phyloP scores from a whole-genome alignment of 163 green algal species.

The Chlorella variabilis region DNA sequence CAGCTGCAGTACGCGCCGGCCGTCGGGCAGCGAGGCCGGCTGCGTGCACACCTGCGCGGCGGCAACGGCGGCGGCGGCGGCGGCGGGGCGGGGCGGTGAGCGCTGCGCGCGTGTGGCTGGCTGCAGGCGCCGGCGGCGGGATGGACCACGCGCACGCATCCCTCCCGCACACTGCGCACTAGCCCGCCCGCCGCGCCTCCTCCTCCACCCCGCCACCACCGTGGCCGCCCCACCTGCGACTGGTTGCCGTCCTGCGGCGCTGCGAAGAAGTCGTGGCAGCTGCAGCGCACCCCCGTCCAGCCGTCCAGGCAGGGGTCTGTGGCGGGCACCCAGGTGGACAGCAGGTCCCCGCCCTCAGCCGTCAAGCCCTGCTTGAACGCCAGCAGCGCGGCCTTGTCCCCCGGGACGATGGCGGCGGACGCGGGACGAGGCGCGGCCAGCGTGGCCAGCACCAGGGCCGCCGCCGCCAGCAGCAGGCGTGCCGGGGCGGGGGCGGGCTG shows the following conservation, averaged over 20 bases:
- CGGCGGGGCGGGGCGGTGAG: too few species aligned
- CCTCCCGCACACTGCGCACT: too few species aligned
- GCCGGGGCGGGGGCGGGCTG: too few species aligned
- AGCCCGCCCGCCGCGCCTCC: too few species aligned
- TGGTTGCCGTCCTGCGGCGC: not conserved
- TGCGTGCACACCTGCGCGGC: slow-evolving; percentile 15
- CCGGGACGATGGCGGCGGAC: not conserved
- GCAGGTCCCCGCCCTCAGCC: slow-evolving; percentile 26
- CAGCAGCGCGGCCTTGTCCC: slow-evolving; percentile 50
- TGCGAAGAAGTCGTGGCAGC: slow-evolving; percentile 33
- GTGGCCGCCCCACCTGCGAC: slow-evolving; percentile 11
- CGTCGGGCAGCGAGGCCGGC: not conserved
- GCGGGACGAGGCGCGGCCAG: not conserved
- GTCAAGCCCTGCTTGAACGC: slow-evolving; percentile 41
- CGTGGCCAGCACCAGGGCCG: not conserved
- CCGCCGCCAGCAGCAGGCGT: not conserved
- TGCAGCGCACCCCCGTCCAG: slow-evolving; percentile 47
- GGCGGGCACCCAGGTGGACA: slow-evolving; percentile 33
- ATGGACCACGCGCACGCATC: too few species aligned
- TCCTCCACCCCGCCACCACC: too few species aligned
- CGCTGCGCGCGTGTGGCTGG: too few species aligned
- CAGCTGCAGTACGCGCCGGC: slow-evolving; percentile 45
- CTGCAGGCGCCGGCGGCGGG: too few species aligned
- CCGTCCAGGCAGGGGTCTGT: slow-evolving; percentile 42
- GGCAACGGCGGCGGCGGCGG: too few species aligned